Percentiles rank a stretch among this genome's conserved stretches.
Evolutionary conservation across 257 asterid species (phyloP).

Genomic region (Salvia miltiorrhiza): DNA sequence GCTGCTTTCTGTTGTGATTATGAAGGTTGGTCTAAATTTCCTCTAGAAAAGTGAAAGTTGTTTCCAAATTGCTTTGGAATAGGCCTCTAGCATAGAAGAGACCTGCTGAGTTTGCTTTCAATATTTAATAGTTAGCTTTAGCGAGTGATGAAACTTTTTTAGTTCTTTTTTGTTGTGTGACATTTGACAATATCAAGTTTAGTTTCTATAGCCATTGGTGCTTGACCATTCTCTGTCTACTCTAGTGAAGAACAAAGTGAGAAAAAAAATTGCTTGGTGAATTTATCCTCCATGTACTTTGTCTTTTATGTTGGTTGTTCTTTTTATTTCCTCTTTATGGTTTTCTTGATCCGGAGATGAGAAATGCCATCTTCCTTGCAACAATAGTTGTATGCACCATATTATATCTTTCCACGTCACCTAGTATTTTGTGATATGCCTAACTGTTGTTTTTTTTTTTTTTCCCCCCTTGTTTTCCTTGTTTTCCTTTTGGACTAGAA

Average conservation of each 20-base stretch:
- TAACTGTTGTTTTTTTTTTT: conserved; percentile 8
- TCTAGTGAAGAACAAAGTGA: background rate
- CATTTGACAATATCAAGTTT: background rate
- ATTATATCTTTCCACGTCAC: background rate
- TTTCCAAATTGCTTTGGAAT: background rate
- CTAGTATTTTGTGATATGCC: background rate
- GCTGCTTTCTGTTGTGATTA: conserved; percentile 81
- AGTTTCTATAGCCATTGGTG: background rate
- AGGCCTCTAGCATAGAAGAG: background rate
- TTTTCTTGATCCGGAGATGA: background rate
- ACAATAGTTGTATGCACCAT: background rate
- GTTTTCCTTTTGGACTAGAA: conserved; percentile 38
- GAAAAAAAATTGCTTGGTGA: background rate
- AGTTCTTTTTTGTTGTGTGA: background rate
- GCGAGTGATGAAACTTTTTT: background rate
- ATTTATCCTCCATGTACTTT: background rate
- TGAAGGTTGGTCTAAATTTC: conserved; percentile 62
- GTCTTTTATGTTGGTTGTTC: background rate
- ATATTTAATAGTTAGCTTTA: background rate
- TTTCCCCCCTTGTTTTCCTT: too few relatives aligned
- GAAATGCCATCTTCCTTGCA: background rate
- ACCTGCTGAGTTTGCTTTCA: conserved; percentile 9
- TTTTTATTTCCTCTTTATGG: background rate
- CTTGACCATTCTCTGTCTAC: background rate
- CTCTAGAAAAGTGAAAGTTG: background rate